Conservation (phyloP, 805 yeast genomes). For the Candida hispaniensis region DNA sequence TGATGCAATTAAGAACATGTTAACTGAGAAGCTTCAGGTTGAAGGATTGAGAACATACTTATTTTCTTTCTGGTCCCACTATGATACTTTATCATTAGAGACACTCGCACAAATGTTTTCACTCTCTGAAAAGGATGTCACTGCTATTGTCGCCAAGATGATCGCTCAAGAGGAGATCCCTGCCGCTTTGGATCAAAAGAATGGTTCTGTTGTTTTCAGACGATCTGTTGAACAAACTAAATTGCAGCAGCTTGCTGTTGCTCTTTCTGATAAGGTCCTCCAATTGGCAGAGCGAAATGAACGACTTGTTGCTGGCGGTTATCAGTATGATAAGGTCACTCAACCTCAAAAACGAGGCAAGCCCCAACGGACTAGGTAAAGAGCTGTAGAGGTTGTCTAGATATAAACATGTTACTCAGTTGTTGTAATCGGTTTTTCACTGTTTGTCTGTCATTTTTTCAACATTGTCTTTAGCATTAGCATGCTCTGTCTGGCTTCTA, state of each 20-base stretch:
- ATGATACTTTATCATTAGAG: constrained; percentile 58
- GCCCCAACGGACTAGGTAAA: constrained; percentile 8
- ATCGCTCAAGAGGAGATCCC: constrained; percentile 65
- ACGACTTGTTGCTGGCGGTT: constrained; percentile 69
- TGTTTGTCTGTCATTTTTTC: too few species aligned
- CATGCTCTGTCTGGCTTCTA: too few species aligned
- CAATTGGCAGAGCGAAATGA: constrained; percentile 77
- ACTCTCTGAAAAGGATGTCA: constrained; percentile 44
- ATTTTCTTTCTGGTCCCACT: constrained; percentile 69
- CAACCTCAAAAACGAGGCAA: constrained; percentile 16
- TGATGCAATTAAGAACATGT: constrained; percentile 52
- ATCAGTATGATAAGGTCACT: constrained; percentile 29
- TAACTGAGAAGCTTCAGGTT: constrained; percentile 67
- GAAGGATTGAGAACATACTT: constrained; percentile 92
- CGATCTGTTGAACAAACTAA: constrained; percentile 71
- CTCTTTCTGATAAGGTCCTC: constrained; percentile 69
- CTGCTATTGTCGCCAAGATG: constrained; percentile 59
- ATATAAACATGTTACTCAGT: too few species aligned
- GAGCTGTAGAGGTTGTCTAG: too few species aligned
- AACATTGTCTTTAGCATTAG: too few species aligned
- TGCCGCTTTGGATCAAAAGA: constrained; percentile 62
- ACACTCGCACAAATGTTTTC: constrained; percentile 59
- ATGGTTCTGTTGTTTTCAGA: constrained; percentile 53
- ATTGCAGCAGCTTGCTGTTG: constrained; percentile 78
- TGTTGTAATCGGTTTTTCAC: too few species aligned